Conservation (phyloP, 2,329 filamentous ascomycete species). For the Penicillium vulpinum region DNA sequence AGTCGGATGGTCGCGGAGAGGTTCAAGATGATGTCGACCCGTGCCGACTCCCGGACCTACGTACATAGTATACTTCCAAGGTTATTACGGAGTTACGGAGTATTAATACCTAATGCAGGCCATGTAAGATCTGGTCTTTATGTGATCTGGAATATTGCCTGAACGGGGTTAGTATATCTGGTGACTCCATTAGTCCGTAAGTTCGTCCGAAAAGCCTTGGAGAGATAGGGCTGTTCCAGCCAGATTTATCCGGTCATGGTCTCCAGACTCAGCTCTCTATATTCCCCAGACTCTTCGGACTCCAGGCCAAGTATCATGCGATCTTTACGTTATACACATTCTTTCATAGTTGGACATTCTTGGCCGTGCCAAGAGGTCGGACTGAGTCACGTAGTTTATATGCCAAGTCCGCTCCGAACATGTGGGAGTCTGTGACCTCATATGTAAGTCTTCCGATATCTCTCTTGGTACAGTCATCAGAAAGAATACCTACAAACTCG, state of each 20-base stretch:
- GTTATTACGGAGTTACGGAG: constrained; percentile 4
- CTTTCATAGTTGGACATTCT: too few species aligned
- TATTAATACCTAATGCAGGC: background rate
- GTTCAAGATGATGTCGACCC: background rate
- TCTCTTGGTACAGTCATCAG: background rate
- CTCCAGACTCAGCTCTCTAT: background rate
- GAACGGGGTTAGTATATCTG: constrained; percentile 16
- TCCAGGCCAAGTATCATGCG: background rate
- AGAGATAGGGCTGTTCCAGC: background rate
- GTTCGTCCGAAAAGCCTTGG: too few species aligned
- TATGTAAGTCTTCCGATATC: background rate
- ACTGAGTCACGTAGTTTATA: background rate
- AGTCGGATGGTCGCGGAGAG: constrained; percentile 3
- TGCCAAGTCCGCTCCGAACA: constrained; percentile 6
- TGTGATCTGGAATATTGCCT: constrained; percentile 23
- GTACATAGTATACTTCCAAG: background rate
- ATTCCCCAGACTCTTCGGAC: background rate
- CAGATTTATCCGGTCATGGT: too few species aligned
- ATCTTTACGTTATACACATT: background rate
- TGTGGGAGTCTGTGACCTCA: background rate
- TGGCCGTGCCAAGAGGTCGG: constrained; percentile 1
- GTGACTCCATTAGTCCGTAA: background rate
- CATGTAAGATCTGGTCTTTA: constrained; percentile 5
- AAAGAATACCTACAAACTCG: background rate
- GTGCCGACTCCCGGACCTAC: constrained; percentile 1